phyloP scores from a whole-genome alignment of 176 grass and related monocot species.

The Puccinellia tenuiflora region DNA sequence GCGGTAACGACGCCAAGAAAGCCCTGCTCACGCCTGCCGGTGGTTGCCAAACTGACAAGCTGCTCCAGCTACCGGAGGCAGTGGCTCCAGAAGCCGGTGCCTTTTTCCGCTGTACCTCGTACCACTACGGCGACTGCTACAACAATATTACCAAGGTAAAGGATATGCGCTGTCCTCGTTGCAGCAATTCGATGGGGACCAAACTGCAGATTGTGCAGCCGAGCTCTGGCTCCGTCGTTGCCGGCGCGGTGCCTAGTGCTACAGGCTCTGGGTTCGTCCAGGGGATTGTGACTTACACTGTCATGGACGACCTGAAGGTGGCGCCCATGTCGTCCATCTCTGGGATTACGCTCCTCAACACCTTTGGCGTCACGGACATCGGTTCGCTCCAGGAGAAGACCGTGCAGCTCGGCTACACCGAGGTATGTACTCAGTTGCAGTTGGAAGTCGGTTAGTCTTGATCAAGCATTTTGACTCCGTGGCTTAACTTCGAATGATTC shows the following conservation, averaged over 20 bases:
- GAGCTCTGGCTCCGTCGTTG: neutral
- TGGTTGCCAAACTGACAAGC: neutral
- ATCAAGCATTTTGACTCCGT: no score
- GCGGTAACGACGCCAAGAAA: neutral
- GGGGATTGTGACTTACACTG: neutral
- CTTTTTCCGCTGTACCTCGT: neutral
- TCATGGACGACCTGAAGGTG: constrained; percentile 47
- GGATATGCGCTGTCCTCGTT: no score
- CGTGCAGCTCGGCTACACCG: constrained; percentile 9
- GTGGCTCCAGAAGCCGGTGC: neutral
- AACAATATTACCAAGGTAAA: no score
- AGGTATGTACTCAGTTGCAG: neutral
- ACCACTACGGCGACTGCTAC: no score
- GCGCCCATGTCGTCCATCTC: constrained; percentile 41
- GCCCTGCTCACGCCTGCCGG: neutral
- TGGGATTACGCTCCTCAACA: constrained; percentile 30
- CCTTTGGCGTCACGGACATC: constrained; percentile 20
- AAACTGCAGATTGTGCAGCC: neutral
- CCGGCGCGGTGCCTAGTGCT: neutral
- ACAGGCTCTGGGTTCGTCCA: neutral
- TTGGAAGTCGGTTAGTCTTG: no score
- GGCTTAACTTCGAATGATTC: no score
- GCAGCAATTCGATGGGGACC: neutral
- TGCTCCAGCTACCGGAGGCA: neutral
- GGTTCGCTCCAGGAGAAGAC: constrained; percentile 31